These are phyloP conservation scores for Flaveria ramosissima DNA, from an alignment of 129 eudicot genomes.

Conservation along the genomic window DNA sequence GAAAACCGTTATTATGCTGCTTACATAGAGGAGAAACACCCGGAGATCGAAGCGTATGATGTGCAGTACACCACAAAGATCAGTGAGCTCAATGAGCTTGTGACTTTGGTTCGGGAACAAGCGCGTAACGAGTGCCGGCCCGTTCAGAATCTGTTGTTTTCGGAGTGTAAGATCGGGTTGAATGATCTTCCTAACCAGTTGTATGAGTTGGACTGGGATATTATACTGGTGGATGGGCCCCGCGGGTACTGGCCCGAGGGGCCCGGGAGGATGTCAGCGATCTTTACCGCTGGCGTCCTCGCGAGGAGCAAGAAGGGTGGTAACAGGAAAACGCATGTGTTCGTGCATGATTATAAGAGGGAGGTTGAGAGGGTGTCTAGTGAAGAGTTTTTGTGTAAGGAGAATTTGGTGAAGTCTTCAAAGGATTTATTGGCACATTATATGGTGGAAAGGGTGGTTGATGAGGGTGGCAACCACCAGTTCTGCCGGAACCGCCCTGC, in stretches of 20 bases:
- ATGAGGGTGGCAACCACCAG: slow-evolving; percentile 36
- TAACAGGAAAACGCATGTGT: slow-evolving; percentile 73
- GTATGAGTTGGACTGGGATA: slow-evolving; percentile 88
- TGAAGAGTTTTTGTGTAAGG: slow-evolving; percentile 92
- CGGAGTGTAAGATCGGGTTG: slow-evolving; percentile 84
- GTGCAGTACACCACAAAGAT: slow-evolving; percentile 83
- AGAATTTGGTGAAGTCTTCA: slow-evolving; percentile 74
- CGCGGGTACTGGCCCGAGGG: slow-evolving; percentile 96
- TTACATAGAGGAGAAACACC: slow-evolving; percentile 72
- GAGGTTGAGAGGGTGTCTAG: slow-evolving; percentile 72
- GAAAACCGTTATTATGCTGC: slow-evolving; percentile 90
- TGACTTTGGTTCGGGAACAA: slow-evolving; percentile 56
- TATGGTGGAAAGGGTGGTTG: slow-evolving; percentile 77
- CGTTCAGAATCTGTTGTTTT: slow-evolving; percentile 81
- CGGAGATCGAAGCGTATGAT: slow-evolving; percentile 80
- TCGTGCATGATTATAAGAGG: slow-evolving; percentile 85
- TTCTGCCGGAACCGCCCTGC: slow-evolving; percentile 57
- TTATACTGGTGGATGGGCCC: slow-evolving; percentile 91
- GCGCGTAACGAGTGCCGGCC: slow-evolving; percentile 75
- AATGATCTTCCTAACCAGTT: slow-evolving; percentile 93
- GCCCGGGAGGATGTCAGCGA: slow-evolving; percentile 95
- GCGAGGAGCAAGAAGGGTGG: slow-evolving; percentile 87
- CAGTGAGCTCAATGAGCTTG: slow-evolving; percentile 58
- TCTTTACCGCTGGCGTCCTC: slow-evolving; percentile 86
- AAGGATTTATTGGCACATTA: slow-evolving; percentile 82